Conservation (phyloP, 257 asterid genomes). For the Nicotiana obtusifolia region DNA sequence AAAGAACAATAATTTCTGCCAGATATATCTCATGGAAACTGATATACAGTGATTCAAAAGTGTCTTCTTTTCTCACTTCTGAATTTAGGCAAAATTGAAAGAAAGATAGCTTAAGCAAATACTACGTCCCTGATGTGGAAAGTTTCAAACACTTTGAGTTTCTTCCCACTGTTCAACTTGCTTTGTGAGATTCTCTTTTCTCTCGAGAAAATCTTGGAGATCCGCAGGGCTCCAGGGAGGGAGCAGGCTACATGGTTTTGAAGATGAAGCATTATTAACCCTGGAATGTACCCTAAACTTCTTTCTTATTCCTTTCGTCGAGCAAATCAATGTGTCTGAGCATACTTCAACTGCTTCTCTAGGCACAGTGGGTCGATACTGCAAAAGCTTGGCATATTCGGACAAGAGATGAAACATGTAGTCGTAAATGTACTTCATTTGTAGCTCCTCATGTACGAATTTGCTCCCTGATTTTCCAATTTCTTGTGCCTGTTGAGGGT, state of each 20-base stretch:
- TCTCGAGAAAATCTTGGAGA: conserved; percentile 28
- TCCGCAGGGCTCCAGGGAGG: conserved; percentile 25
- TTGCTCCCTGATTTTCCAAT: conserved; percentile 72
- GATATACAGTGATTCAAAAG: neutral
- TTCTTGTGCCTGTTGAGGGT: conserved; percentile 50
- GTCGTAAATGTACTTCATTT: conserved; percentile 62
- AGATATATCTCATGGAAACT: neutral
- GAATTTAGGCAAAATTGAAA: neutral
- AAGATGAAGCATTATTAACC: conserved; percentile 42
- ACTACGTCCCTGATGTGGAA: neutral
- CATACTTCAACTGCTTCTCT: conserved; percentile 57
- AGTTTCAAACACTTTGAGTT: neutral
- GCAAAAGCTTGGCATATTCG: conserved; percentile 71
- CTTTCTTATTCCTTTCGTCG: conserved; percentile 52
- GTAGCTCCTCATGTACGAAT: conserved; percentile 54
- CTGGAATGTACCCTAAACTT: conserved; percentile 44
- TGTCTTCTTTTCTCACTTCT: neutral
- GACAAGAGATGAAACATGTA: conserved; percentile 62
- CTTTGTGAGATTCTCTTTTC: conserved; percentile 37
- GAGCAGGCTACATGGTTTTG: conserved; percentile 51
- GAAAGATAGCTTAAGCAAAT: neutral
- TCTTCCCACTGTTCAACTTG: conserved; percentile 37
- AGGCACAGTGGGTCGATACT: conserved; percentile 59
- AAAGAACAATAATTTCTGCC: neutral
- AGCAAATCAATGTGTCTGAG: conserved; percentile 53